Base-by-base conservation (phyloP, 768 basidiomycete genomes). In the Hortiboletus campestris region DNA sequence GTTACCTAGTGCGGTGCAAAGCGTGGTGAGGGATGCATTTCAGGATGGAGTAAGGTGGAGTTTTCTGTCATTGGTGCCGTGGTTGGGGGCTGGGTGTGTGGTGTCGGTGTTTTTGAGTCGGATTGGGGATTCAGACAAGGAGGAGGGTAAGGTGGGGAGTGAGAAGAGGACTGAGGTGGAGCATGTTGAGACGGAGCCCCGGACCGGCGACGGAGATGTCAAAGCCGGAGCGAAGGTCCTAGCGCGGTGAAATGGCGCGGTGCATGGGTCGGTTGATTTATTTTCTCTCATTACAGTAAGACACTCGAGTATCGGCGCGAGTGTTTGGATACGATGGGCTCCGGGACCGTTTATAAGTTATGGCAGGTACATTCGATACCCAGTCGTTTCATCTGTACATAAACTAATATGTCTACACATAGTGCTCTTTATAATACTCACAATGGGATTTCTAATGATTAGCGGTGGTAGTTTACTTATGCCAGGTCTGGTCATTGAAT, bases 31-130 rank as follows among this genome's bases (percentile, higher is more conserved):
- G 45, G 67, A 70, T 46, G 80, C 79, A 36, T 81, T 78, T 65
- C 56, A 62, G 49, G 57, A 74, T 11, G 81, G 73, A 2, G 67
- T 74, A 8, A 64, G 72, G 28, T 82, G 75, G 76, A 59, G 67
- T 17, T 83, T 83, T 54, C 66, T 80, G 48, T 78, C 75, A 28
- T 58, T 82, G 51, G 55, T 82, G n/a, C 80, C 80, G 0, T 82
- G 80, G 80, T 59, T 68, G 40, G 77, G 57, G 22, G 35, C 80
- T 14, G 67, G 71, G 31, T 54, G 63, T 34, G 22, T 80, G 28
- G 8, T 66, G 20, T 72, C 73, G 29, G 41, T 80, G 48, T 75
- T 78, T 61, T 63, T 82, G 64, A 57, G 65, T 8, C 72, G 65
- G 25, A 77, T 80, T 10, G 46, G 39, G n/a, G 74, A 75, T 53